Evolutionary conservation across 2,329 filamentous ascomycete genomes (phyloP).

Genomic region (Nemania serpens): DNA sequence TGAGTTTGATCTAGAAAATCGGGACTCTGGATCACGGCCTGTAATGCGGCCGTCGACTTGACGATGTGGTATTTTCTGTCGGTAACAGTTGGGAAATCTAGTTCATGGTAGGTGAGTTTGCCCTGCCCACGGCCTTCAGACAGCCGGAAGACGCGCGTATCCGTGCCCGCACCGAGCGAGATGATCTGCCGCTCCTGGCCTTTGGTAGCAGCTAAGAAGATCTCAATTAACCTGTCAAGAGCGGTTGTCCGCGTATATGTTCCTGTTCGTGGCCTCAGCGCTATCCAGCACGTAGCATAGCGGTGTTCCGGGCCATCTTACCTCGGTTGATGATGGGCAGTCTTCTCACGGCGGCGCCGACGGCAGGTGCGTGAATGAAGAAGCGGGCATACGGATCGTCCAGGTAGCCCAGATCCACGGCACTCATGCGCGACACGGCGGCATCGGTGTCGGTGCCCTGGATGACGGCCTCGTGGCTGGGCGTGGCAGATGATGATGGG

Average conservation of each 20-base stretch:
- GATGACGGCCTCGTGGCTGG: slow-evolving; percentile 71
- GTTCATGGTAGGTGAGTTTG: slow-evolving; percentile 79
- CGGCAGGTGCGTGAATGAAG: slow-evolving; percentile 60
- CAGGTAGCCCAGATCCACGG: slow-evolving; percentile 83
- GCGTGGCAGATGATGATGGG: slow-evolving; percentile 20
- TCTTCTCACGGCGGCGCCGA: slow-evolving; percentile 61
- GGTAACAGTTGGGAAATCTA: slow-evolving; percentile 84
- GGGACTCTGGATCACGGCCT: slow-evolving; percentile 43
- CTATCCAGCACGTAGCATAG: slow-evolving; percentile 23
- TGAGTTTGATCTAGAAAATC: slow-evolving; percentile 38
- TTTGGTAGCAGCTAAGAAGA: slow-evolving; percentile 62
- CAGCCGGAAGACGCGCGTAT: slow-evolving; percentile 84
- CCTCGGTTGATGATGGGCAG: slow-evolving; percentile 95
- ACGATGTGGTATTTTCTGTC: slow-evolving; percentile 64
- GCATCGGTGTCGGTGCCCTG: slow-evolving; percentile 93
- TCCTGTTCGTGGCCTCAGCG: slow-evolving; percentile 55
- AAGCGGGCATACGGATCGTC: slow-evolving; percentile 76
- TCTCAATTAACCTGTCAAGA: slow-evolving; percentile 75
- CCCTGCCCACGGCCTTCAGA: slow-evolving; percentile 50
- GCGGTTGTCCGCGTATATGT: slow-evolving; percentile 91
- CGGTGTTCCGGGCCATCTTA: slow-evolving; percentile 44
- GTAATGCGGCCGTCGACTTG: slow-evolving; percentile 51
- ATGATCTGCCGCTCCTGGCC: slow-evolving; percentile 71
- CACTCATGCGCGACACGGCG: slow-evolving; percentile 84
- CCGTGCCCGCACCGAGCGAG: slow-evolving; percentile 90